Base-by-base conservation (phyloP, 1,284 basidiomycete species). In the Tylopilus orsonianus region DNA sequence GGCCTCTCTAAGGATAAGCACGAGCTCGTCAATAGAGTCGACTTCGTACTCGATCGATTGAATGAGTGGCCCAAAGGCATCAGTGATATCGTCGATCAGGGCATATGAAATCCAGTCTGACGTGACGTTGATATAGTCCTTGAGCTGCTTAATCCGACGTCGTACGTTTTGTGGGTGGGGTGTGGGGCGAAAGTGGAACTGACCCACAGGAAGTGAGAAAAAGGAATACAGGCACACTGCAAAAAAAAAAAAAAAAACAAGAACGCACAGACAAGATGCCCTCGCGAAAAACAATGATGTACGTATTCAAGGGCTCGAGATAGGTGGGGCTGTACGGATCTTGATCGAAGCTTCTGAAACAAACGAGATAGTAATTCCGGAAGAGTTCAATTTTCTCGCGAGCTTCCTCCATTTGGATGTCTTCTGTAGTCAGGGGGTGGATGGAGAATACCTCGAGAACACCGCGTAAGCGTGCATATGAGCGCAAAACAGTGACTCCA, bases 41-140 rank as follows among this genome's bases (percentile, higher is more conserved):
- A 99, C 97, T 72, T 99, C 97, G 64, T 98, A 99, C 70, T 99
- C 97, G 69, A 99, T 99, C 62, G 87, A 86, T 69, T 98, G 97
- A 61, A 99, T 99, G 46, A 99, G 80, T 13, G 97, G 97, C 2
- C 96, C 97, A 69, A 99, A 99, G 4, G 95, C 96, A 69, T 99
- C 97, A 47, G 97, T 99, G 65, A 99, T 99, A 72, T 99, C 97
- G 71, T 99, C 97, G 65, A 99, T 99, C 51, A 99, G 83, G 14
- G 97, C 97, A 62, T 99, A 99, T 12, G 95, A 98, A 60, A 99
- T 99, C 97, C 97, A 99, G 72, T 99, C 97, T 4, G 94, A 97
- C 0, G 97, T 98, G 58, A 99, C 97, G 55, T 84, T 90, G 71
- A 99, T 99, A 73, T 98, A 99, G 75, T 99, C 97, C 67, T 97